Base-by-base conservation (phyloP, 2,329 filamentous ascomycete species). In the Diaporthe sp. region DNA sequence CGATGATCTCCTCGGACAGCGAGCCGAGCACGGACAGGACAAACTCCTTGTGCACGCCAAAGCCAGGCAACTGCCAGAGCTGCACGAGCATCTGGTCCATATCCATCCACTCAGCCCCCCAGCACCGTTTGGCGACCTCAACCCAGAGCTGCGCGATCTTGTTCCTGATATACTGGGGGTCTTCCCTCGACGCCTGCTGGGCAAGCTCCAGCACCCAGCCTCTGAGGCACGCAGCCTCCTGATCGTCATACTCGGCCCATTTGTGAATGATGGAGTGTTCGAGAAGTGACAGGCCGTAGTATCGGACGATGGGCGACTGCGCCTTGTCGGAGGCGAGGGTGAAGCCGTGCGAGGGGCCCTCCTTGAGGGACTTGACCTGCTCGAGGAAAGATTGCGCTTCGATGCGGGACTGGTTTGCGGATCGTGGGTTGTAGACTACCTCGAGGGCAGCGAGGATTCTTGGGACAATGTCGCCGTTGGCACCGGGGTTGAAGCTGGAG, bases 111-210 rank as follows among this genome's bases (percentile, higher is more conserved):
- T 97, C 94, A 44, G 91, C 89, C n/a, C 90, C 95, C 97, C 97
- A 99, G 82, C 92, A 94, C 80, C 96, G 91, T 87, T 98, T 98
- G 55, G 96, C 95, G 72, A 98, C 89, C 84, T 98, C 97, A 10
- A 96, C 94, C 97, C 97, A 99, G 77, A 99, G 86, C 84, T 98
- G 94, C 39, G 95, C 95, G 46, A 97, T 93, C 86, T 99, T 99
- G 88, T 98, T 98, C 79, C 96, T 91, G 78, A 98, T 87, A 82
- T 96, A 99, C 44, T 90, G 84, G 3, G 95, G 94, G 82, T 98
- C 96, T 28, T 92, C 89, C 61, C 89, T 89, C 7, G 91, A 88
- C 58, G 97, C 88, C 77, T 90, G 89, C 80, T 94, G 91, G 17
- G 95, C 94, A 17, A 99, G 92, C 82, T 93, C 89, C 74, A 98